These are phyloP conservation scores for Diaporthe vaccinii DNA, from an alignment of 2,329 filamentous ascomycete species.

Conservation along the genomic window DNA sequence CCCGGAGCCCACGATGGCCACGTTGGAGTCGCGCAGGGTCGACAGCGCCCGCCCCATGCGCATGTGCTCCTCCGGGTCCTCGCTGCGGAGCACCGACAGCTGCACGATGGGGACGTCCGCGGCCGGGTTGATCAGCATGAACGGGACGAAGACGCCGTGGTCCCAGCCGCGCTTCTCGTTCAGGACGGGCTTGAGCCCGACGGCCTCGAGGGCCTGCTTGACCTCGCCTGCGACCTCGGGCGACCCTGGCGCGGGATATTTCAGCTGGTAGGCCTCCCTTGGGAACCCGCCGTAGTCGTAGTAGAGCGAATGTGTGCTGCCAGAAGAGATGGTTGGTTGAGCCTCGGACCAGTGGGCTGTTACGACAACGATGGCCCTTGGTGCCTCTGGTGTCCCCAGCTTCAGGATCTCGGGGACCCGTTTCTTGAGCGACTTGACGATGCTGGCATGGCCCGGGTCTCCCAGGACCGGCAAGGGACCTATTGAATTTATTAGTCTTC, in stretches of 20 bases:
- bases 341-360: conserved; percentile 70
- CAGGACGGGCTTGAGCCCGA: conserved; percentile 59
- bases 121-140: conserved; percentile 66
- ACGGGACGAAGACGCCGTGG: conserved; percentile 72
- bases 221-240: conserved; percentile 66
- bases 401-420: conserved; percentile 68
- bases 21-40: conserved; percentile 62
- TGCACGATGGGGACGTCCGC: conserved; percentile 70
- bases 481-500: conserved; percentile 39
- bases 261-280: conserved; percentile 65
- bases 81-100: conserved; percentile 66
- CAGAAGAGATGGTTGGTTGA: conserved; percentile 65
- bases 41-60: conserved; percentile 67
- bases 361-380: conserved; percentile 66
- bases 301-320: conserved; percentile 59
- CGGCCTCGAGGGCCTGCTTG: conserved; percentile 57
- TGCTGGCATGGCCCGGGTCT: conserved; percentile 64
- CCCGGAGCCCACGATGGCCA: conserved; percentile 72
- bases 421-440: conserved; percentile 65
- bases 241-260: conserved; percentile 69
- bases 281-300: conserved; percentile 75
- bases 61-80: conserved; percentile 63
- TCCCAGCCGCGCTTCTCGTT: conserved; percentile 65
- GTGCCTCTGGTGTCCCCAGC: conserved; percentile 63
- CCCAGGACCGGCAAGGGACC: conserved; percentile 71